Evolutionary conservation across 805 yeast species (phyloP), one percentile per base, ranked within the genome.

Genomic region (Kodamaea leandrae): DNA sequence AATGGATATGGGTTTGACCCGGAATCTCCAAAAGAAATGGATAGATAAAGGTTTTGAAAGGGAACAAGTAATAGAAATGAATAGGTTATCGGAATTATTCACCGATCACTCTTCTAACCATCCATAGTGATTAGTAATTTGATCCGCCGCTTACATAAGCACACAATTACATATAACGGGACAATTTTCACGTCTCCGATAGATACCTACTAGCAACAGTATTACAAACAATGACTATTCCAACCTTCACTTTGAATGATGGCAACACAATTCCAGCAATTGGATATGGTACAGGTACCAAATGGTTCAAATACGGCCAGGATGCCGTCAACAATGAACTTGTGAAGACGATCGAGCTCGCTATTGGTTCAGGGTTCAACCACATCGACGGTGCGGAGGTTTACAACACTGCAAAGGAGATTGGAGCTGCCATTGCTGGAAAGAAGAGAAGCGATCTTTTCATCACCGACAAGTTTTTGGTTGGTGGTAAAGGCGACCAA

Each of bases 311-410:
- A 33, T 16, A 14, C 18, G 51, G 55, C 36, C 32, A 36, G 24
- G 61, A 66, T 12, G 61, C 59, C 12, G 32, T 54, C 32, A 57
- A 58, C 42, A 42, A 52, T 13, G 48, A 52, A 7, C 58, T 77
- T 35, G 78, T 74, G 4, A 66, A 71, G 4, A 70, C 77, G 15
- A 47, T 80, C 20, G 44, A 57, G 4, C 54, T 57, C 20, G 81
- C 87, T 2, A 53, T 83, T 16, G 60, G 71, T 2, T 55, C 58
- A 12, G 83, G 84, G 0, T 78, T 74, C 58, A 69, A 61, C 34
- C 88, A 81, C 53, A 66, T 82, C 33, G 89, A 82, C 50, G 76
- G 82, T 10, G 88, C 88, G 0, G 85, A 82, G 49, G 60, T 67
- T 12, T 82, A 82, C 57, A 68, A 72, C 34, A 81, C 85, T 7